Evolutionary conservation across 768 basidiomycete genomes (phyloP).

Genomic region (Harrya chromipes): DNA sequence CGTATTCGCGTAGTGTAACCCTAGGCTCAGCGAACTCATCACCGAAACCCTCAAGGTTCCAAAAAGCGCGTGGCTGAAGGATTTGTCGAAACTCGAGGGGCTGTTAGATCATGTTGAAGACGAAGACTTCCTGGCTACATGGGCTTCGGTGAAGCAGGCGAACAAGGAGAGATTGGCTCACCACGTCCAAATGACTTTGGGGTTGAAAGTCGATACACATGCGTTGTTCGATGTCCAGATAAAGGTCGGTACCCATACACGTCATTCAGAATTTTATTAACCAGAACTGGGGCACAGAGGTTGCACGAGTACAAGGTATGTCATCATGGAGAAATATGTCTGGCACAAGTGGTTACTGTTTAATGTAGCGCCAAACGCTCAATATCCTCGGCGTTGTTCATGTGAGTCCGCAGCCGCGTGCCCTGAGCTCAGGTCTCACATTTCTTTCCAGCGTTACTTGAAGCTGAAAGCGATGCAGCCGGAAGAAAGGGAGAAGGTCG

Average conservation of each 20-base stretch:
- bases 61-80: constrained; percentile 81
- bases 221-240: constrained; percentile 94
- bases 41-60: constrained; percentile 74
- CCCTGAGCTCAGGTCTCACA: not conserved
- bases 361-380: constrained; percentile 77
- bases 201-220: constrained; percentile 65
- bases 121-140: constrained; percentile 69
- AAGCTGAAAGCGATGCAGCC: constrained; percentile 75
- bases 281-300: constrained; percentile 45
- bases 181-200: constrained; percentile 67
- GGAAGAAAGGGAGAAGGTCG: constrained; percentile 76
- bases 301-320: constrained; percentile 89
- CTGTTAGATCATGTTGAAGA: constrained; percentile 72
- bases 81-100: constrained; percentile 74
- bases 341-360: not conserved
- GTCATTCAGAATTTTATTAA: not conserved
- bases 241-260: constrained; percentile 44
- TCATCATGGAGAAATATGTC: not conserved
- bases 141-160: constrained; percentile 80
- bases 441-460: constrained; percentile 65
- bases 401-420: constrained; percentile 40
- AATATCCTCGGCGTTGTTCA: constrained; percentile 91
- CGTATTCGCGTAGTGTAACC: constrained; percentile 67
- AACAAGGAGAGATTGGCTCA: constrained; percentile 90
- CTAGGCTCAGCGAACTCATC: constrained; percentile 79